phyloP scores from a whole-genome alignment of 2,329 filamentous ascomycete genomes.

The Aspergillus arachidicola region DNA sequence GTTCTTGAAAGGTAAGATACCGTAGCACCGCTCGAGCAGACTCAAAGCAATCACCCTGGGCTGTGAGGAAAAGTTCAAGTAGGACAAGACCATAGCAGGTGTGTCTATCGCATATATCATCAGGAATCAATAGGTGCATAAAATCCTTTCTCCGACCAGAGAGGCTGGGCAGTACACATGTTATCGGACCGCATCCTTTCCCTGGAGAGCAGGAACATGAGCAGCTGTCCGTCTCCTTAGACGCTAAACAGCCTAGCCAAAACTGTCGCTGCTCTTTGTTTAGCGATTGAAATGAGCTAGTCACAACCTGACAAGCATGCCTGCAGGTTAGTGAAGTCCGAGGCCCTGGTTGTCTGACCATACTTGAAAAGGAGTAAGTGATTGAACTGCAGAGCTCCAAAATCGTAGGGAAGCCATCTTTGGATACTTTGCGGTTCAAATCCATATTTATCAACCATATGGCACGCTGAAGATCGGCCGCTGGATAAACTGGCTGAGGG shows the following conservation, averaged over 20 bases:
- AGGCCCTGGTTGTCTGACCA: too few relatives aligned
- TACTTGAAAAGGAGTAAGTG: too few relatives aligned
- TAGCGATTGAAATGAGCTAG: neutral
- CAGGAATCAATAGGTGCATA: too few relatives aligned
- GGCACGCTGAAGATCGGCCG: neutral
- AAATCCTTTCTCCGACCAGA: neutral
- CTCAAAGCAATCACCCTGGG: neutral
- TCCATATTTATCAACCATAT: neutral
- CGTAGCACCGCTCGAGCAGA: constrained; percentile 2
- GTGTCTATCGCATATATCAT: neutral
- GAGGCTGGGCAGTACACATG: neutral
- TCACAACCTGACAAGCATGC: neutral
- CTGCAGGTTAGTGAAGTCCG: neutral
- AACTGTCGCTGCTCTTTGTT: neutral
- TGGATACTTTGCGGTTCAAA: neutral
- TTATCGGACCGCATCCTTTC: neutral
- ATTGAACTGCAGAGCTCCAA: neutral
- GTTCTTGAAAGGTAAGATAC: neutral
- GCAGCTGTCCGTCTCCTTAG: neutral
- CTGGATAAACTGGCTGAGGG: neutral
- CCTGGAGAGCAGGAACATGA: neutral
- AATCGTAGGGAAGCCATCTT: neutral
- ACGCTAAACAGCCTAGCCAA: neutral
- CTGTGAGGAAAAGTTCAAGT: neutral
- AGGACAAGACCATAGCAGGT: neutral